Percentiles rank a stretch among this genome's conserved stretches.
phyloP scores from a whole-genome alignment of 306 rosid species.

The Mimosa bimucronata region DNA sequence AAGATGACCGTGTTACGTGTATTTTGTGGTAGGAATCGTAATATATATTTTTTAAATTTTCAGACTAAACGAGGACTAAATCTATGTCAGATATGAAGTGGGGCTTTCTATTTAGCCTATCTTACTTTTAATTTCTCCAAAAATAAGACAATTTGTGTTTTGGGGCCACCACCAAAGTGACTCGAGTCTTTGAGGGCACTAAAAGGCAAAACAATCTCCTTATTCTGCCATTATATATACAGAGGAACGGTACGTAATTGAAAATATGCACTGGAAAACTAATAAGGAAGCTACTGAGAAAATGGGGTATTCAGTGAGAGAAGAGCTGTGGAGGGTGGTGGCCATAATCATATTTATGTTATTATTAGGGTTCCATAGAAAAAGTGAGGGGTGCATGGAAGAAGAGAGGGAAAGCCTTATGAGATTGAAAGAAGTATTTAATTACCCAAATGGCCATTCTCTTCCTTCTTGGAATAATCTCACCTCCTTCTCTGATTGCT shows the following conservation, averaged over 20 bases:
- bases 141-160: too few species aligned
- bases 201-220: too few species aligned
- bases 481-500: not conserved
- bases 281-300: not conserved
- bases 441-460: conserved; percentile 23
- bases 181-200: too few species aligned
- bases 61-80: too few species aligned
- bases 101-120: too few species aligned
- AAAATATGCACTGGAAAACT: too few species aligned
- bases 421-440: conserved; percentile 16
- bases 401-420: conserved; percentile 11
- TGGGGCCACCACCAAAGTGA: too few species aligned
- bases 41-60: too few species aligned
- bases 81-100: too few species aligned
- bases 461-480: conserved; percentile 19
- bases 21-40: too few species aligned
- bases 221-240: not conserved
- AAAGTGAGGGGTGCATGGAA: not conserved
- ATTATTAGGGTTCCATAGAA: not conserved
- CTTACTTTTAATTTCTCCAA: too few species aligned
- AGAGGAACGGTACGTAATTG: not conserved
- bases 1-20: too few species aligned
- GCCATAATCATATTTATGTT: not conserved
- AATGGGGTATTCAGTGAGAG: not conserved
- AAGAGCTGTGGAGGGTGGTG: not conserved